These are phyloP conservation scores for Mucor saturninus DNA, from an alignment of 371 early-diverging fungal genomes.

Conservation along the genomic window DNA sequence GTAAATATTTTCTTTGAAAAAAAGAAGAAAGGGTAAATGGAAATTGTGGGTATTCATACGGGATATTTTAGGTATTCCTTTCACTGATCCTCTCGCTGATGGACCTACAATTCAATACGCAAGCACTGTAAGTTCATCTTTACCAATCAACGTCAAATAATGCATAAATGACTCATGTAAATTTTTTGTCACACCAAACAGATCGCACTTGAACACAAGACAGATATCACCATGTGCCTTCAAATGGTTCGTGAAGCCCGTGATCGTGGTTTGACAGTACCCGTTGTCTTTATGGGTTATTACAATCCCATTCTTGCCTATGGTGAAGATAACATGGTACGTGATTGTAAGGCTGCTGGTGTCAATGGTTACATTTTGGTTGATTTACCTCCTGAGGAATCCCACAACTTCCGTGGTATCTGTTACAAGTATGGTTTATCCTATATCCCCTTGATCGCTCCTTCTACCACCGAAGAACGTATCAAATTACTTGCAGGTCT, in stretches of 20 bases:
- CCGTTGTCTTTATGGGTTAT: conserved; percentile 98
- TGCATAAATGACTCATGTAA: conserved; percentile 18
- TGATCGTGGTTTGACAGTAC: conserved; percentile 81
- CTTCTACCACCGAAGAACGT: conserved; percentile 86
- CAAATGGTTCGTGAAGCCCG: conserved; percentile 84
- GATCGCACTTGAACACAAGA: conserved; percentile 77
- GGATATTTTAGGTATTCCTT: conserved; percentile 78
- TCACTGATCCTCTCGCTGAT: conserved; percentile 97
- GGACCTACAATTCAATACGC: conserved; percentile 96
- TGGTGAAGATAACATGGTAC: conserved; percentile 85
- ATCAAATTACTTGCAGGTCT: conserved; percentile 79
- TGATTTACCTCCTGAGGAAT: conserved; percentile 97
- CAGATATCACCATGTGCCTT: conserved; percentile 83
- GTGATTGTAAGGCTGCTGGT: conserved; percentile 82
- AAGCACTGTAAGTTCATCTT: conserved; percentile 64
- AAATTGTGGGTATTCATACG: neutral
- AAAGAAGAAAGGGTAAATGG: neutral
- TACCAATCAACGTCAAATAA: neutral
- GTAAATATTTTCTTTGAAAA: conserved; percentile 43
- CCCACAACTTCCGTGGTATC: conserved; percentile 77
- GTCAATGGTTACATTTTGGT: conserved; percentile 97
- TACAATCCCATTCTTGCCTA: conserved; percentile 95
- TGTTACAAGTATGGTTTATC: conserved; percentile 80
- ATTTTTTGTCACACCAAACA: conserved; percentile 22
- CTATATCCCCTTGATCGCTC: conserved; percentile 94